Conservation (phyloP, 805 yeast species). For the Zygosaccharomyces kombuchaensis region DNA sequence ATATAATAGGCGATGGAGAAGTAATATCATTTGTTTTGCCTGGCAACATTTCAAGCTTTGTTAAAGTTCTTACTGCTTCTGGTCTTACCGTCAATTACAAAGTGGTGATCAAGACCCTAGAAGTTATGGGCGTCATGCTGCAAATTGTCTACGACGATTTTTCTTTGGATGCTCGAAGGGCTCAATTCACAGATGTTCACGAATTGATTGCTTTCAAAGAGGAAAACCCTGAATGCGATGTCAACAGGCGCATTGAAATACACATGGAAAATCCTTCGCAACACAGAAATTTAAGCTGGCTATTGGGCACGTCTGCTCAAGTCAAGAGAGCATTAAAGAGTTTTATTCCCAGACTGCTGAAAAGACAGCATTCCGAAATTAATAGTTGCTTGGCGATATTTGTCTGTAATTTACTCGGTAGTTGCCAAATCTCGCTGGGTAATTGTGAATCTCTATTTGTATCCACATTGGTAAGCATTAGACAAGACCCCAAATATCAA, state of each 20-base stretch:
- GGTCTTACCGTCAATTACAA: constrained; percentile 38
- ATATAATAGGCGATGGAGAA: constrained; percentile 44
- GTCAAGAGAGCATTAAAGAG: constrained; percentile 43
- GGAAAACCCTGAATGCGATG: constrained; percentile 6
- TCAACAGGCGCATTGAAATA: constrained; percentile 14
- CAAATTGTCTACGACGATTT: constrained; percentile 41
- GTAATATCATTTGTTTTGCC: constrained; percentile 47
- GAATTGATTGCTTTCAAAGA: constrained; percentile 14
- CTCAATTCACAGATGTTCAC: constrained; percentile 18
- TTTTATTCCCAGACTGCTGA: constrained; percentile 28
- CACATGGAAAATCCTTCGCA: constrained; percentile 12
- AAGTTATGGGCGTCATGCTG: constrained; percentile 32
- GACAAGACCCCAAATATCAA: constrained; percentile 12
- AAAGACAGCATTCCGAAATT: constrained; percentile 23
- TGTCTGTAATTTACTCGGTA: constrained; percentile 12
- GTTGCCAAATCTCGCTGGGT: constrained; percentile 18
- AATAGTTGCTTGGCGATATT: constrained; percentile 15
- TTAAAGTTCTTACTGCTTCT: constrained; percentile 36
- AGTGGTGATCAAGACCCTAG: constrained; percentile 34
- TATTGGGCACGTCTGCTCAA: constrained; percentile 50
- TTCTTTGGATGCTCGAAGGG: constrained; percentile 29
- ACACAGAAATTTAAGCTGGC: constrained; percentile 50
- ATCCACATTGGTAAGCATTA: constrained; percentile 11
- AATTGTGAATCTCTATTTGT: constrained; percentile 22
- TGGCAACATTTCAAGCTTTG: constrained; percentile 45